Conservation (phyloP, 257 asterid species). For the Linderniella brevidens region DNA sequence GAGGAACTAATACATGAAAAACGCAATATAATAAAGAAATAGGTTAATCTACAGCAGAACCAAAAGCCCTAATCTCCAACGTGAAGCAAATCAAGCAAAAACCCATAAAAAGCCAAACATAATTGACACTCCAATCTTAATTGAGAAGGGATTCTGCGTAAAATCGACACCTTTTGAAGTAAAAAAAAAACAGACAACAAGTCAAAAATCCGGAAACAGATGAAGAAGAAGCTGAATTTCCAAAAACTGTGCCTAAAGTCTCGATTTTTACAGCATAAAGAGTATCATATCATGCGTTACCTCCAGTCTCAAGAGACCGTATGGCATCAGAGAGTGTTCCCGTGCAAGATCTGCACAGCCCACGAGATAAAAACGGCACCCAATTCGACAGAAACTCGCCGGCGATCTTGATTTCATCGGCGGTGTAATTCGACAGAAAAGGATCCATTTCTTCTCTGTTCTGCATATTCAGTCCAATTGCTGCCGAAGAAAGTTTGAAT, state of each 20-base stretch:
- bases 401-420: constrained; percentile 50
- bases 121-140: too few species aligned
- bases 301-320: constrained; percentile 47
- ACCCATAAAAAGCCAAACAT: too few species aligned
- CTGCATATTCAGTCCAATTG: not conserved
- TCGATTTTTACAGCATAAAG: not conserved
- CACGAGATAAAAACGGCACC: constrained; percentile 71
- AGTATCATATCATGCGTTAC: not conserved
- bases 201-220: not conserved
- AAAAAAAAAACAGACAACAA: not conserved
- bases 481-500: too few species aligned
- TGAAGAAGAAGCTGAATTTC: too few species aligned
- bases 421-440: constrained; percentile 37
- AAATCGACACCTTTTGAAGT: too few species aligned
- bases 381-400: constrained; percentile 82
- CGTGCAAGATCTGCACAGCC: constrained; percentile 58
- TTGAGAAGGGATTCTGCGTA: too few species aligned
- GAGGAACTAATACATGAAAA: constrained; percentile 5
- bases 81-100: too few species aligned
- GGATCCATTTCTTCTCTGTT: constrained; percentile 15
- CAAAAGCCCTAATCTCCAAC: not conserved
- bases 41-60: constrained; percentile 2
- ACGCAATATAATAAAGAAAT: constrained; percentile 10
- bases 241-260: not conserved
- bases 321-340: constrained; percentile 23